phyloP scores from a whole-genome alignment of 2,329 filamentous ascomycete genomes.

The Neopestalotiopsis rosae region DNA sequence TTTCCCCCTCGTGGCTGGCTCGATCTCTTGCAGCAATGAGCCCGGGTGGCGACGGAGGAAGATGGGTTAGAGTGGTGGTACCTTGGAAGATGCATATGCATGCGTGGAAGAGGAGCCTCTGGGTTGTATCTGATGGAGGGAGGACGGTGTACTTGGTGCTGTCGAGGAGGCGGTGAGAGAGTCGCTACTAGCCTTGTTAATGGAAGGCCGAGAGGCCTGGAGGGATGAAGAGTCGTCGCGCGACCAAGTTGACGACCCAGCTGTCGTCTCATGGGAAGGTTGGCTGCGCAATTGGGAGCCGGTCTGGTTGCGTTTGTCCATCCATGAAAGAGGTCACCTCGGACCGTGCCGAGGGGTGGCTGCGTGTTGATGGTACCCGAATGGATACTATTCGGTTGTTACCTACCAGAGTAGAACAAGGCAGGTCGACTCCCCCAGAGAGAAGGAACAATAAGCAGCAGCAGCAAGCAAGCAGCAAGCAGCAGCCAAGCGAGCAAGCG shows the following conservation, averaged over 20 bases:
- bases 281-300: conserved; percentile 7
- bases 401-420: background rate
- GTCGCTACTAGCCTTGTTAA: conserved; percentile 7
- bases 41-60: background rate
- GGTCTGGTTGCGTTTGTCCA: conserved; percentile 17
- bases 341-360: conserved; percentile 13
- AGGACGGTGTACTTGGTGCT: conserved; percentile 12
- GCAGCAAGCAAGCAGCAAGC: background rate
- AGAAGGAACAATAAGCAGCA: background rate
- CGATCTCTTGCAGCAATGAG: conserved; percentile 3
- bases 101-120: background rate
- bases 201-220: background rate
- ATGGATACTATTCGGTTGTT: background rate
- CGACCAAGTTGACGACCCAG: conserved; percentile 13
- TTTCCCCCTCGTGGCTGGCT: background rate
- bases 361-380: background rate
- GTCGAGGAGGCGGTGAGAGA: conserved; percentile 15
- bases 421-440: background rate
- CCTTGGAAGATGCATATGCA: conserved; percentile 3
- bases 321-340: conserved; percentile 15
- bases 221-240: conserved; percentile 6
- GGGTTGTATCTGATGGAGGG: conserved; percentile 9
- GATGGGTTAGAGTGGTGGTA: background rate
- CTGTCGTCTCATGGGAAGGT: conserved; percentile 3
- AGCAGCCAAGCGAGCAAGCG: background rate